These are phyloP conservation scores for Blastocystis sp. DNA, from an alignment of 352 stramenopile genomes.

Conservation along the genomic window DNA sequence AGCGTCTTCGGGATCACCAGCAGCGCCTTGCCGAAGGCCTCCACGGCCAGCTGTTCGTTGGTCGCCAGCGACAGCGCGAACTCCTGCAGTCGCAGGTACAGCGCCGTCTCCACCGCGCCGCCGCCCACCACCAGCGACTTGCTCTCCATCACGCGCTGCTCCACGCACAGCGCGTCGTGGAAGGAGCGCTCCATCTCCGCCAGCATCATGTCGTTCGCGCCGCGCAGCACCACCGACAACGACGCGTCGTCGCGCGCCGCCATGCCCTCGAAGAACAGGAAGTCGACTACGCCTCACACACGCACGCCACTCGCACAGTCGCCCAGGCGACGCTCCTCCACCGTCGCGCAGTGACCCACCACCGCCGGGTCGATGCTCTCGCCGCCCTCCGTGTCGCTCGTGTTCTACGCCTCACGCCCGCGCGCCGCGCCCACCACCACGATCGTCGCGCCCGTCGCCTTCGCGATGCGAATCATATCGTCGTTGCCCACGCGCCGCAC, in stretches of 20 bases:
- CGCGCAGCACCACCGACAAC: slow-evolving; percentile 86
- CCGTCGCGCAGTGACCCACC: slow-evolving; percentile 86
- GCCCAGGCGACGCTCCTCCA: slow-evolving; percentile 91
- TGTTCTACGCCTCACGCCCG: slow-evolving; percentile 81
- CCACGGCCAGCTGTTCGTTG: slow-evolving; percentile 95
- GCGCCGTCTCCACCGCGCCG: slow-evolving; percentile 91
- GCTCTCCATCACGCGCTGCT: slow-evolving; percentile 98
- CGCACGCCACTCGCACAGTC: slow-evolving; percentile 75
- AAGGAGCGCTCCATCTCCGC: slow-evolving; percentile 98
- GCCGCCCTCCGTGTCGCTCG: slow-evolving; percentile 95
- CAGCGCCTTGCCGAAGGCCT: slow-evolving; percentile 95
- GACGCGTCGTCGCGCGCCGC: slow-evolving; percentile 89
- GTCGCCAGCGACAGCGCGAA: slow-evolving; percentile 92
- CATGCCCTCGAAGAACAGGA: slow-evolving; percentile 96
- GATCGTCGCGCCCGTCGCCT: slow-evolving; percentile 92
- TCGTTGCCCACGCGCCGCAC: slow-evolving; percentile 94
- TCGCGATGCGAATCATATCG: slow-evolving; percentile 94
- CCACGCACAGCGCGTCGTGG: slow-evolving; percentile 97
- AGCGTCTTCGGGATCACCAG: slow-evolving; percentile 98
- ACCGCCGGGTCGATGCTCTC: slow-evolving; percentile 90
- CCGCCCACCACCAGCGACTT: slow-evolving; percentile 95
- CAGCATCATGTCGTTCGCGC: slow-evolving; percentile 98
- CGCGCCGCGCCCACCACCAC: slow-evolving; percentile 64
- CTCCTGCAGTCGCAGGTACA: slow-evolving; percentile 96
- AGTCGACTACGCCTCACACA: slow-evolving; percentile 79